Base-by-base conservation (phyloP, 2,329 filamentous ascomycete genomes). In the Penicillium griseofulvum region DNA sequence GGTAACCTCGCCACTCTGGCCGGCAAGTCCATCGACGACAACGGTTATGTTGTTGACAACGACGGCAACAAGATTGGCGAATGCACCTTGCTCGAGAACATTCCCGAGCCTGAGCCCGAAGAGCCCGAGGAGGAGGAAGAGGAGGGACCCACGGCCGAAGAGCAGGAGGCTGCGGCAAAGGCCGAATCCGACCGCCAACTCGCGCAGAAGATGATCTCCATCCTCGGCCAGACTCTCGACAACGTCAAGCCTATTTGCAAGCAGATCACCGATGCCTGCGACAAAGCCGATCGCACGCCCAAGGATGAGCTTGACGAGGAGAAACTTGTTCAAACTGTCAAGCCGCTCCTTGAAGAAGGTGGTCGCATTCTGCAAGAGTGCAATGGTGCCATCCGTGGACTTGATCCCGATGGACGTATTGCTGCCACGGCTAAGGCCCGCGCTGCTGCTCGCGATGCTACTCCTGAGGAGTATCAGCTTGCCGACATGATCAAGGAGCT, bases 231-330 rank as follows among this genome's bases (percentile, higher is more conserved):
- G 71, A 90, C 90, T 14, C 81, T 96, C 7, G 90, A 96, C 68
- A 89, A 87, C 71, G 84, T 96, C 69, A 86, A 89, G 63, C 91
- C 91, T 10, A 86, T 96, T 68, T 89, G 89, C 80, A 91, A 89
- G 76, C 83, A 91, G 78, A 96, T 34, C 14, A 34, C 31, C 6
- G 31, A 34, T 34, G 83, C 87, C 76, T 89, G 96, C 66, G 89
- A 96, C 65, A 81, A 81, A 52, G 90, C 89, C 28, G 90, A 96
- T 73, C 84, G 85, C 61, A 90, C 88, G 28, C 87, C 89, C 41
- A 88, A 90, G 74, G 90, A 95, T 5, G 91, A 96, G 65, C 86
- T 93, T 24, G 91, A 97, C 68, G 92, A 97, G 71, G 90, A 97
- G 68, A 83, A 89, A 64, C 84, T 96, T 5, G 91, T 97, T 68